These are phyloP conservation scores for Phytopythium chamaehyphon DNA, from an alignment of 352 stramenopile species.

Conservation along the genomic window DNA sequence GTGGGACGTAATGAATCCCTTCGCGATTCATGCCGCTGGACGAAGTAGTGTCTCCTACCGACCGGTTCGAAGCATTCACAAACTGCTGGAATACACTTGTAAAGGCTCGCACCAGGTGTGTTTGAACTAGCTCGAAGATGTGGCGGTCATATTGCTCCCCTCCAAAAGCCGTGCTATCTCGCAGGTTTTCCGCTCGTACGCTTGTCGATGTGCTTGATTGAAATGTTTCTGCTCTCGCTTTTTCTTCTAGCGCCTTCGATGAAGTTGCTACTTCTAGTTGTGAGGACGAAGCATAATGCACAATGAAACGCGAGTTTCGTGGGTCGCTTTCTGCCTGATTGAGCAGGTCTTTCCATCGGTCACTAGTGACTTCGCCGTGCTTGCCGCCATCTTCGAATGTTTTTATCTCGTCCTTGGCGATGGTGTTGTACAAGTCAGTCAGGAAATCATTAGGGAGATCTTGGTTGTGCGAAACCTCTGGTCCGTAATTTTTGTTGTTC, in stretches of 20 bases:
- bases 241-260: background rate
- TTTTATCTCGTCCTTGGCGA: constrained; percentile 74
- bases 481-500: constrained; percentile 89
- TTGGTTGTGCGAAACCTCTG: constrained; percentile 70
- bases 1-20: constrained; percentile 49
- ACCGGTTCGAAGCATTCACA: constrained; percentile 44
- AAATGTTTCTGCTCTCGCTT: background rate
- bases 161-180: constrained; percentile 2
- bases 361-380: constrained; percentile 68
- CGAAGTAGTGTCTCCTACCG: constrained; percentile 11
- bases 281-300: constrained; percentile 30
- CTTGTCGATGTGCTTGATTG: constrained; percentile 1
- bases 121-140: constrained; percentile 64
- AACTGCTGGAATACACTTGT: constrained; percentile 74
- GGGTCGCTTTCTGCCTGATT: constrained; percentile 68
- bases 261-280: background rate
- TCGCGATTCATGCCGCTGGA: constrained; percentile 8
- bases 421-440: constrained; percentile 68
- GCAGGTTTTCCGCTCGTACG: background rate
- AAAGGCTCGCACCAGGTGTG: constrained; percentile 49
- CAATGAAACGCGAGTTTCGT: constrained; percentile 53
- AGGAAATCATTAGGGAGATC: constrained; percentile 74
- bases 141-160: constrained; percentile 61
- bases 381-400: constrained; percentile 80
- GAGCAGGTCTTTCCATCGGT: constrained; percentile 77